A percentile compares a stretch with the other conserved stretches of the same genome.
Conservation (phyloP, 2,329 filamentous ascomycete species). For the Cercospora sp. region DNA sequence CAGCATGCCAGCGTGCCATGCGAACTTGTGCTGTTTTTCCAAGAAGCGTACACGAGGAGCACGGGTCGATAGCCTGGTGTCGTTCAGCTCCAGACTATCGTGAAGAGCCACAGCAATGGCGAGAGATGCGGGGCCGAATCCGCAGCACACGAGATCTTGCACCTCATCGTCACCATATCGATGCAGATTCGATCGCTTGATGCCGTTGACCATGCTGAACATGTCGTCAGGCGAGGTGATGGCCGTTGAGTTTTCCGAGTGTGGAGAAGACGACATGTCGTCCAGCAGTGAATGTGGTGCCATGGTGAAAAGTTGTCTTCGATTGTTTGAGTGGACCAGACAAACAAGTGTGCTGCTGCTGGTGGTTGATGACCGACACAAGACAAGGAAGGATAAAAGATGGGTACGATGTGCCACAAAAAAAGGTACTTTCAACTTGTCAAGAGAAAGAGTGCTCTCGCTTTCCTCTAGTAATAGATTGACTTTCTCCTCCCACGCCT, state of each 20-base stretch:
- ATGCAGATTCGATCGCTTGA: conserved; percentile 42
- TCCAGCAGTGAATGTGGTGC: conserved; percentile 27
- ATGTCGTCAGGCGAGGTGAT: conserved; percentile 26
- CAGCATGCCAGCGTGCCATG: conserved; percentile 95
- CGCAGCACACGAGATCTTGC: conserved; percentile 85
- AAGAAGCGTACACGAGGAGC: conserved; percentile 78
- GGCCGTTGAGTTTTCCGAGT: conserved; percentile 16
- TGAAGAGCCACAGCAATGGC: conserved; percentile 87
- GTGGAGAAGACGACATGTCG: conserved; percentile 17
- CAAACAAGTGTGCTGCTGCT: not conserved
- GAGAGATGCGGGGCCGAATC: conserved; percentile 88
- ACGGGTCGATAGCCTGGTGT: conserved; percentile 40
- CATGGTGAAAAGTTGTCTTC: conserved; percentile 20
- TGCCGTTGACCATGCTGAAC: conserved; percentile 19
- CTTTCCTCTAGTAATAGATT: not conserved
- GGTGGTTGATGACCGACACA: not conserved
- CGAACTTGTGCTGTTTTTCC: conserved; percentile 79
- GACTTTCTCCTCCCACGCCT: not conserved
- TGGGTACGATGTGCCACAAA: not conserved
- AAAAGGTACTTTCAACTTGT: not conserved
- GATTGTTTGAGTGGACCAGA: not conserved
- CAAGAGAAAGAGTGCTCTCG: not conserved
- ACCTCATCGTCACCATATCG: conserved; percentile 62
- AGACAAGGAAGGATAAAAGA: not conserved
- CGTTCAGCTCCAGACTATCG: conserved; percentile 63